Evolutionary conservation across 352 stramenopile species (phyloP).

Genomic region (Phytopythium litorale): DNA sequence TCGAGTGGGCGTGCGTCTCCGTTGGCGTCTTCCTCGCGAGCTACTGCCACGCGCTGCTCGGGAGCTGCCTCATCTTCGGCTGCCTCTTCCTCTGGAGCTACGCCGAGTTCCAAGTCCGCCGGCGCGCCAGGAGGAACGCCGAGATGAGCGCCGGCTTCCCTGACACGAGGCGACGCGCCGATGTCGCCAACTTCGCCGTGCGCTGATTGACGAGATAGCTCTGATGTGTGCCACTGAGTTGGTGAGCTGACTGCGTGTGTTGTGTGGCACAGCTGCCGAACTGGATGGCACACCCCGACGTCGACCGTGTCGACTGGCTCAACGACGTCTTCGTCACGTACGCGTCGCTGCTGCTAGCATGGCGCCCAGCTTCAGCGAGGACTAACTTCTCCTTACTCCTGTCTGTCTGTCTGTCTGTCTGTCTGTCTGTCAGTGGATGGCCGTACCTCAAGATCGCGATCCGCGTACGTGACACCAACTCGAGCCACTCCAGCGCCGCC

Average conservation of each 20-base stretch:
- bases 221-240: background rate
- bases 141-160: constrained; percentile 15
- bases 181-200: constrained; percentile 25
- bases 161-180: constrained; percentile 17
- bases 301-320: constrained; percentile 75
- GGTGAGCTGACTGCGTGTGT: background rate
- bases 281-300: constrained; percentile 54
- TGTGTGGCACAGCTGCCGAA: constrained; percentile 29
- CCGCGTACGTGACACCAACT: constrained; percentile 20
- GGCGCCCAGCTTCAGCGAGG: background rate
- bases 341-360: background rate
- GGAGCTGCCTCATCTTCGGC: constrained; percentile 18
- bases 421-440: constrained; percentile 41
- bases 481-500: no score
- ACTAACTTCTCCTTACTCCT: background rate
- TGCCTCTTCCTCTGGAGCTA: constrained; percentile 59
- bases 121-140: constrained; percentile 14
- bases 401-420: no score
- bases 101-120: constrained; percentile 38
- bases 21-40: constrained; percentile 32
- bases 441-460: constrained; percentile 76
- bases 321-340: constrained; percentile 64
- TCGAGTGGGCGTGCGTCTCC: constrained; percentile 27
- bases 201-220: background rate
- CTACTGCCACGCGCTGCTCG: constrained; percentile 36